phyloP scores from a whole-genome alignment of 2,329 filamentous ascomycete genomes.

The Venturia oleaginea region DNA sequence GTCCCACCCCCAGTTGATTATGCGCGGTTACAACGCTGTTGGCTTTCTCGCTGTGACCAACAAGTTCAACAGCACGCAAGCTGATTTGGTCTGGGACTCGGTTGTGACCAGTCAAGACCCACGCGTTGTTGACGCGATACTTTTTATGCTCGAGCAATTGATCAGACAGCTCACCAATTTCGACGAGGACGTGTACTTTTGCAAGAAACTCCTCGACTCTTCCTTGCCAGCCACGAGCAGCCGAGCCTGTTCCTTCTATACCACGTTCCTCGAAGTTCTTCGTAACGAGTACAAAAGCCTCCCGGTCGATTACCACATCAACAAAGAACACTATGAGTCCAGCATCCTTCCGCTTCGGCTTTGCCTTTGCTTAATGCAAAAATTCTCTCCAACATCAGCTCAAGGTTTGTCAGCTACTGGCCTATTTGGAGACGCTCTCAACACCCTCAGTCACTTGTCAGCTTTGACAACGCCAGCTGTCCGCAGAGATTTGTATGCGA shows the following conservation, averaged over 20 bases:
- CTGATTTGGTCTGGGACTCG: conserved; percentile 76
- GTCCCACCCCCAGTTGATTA: conserved; percentile 84
- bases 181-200: conserved; percentile 53
- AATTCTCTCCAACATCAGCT: not conserved
- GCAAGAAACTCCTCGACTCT: conserved; percentile 53
- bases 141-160: conserved; percentile 53
- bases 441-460: not conserved
- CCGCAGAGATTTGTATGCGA: not conserved
- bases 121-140: conserved; percentile 70
- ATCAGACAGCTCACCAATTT: conserved; percentile 39
- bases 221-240: conserved; percentile 18
- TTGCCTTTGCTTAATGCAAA: conserved; percentile 5
- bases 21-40: conserved; percentile 71
- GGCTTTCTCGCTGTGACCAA: conserved; percentile 76
- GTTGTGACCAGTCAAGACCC: conserved; percentile 75
- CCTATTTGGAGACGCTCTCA: not conserved
- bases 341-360: conserved; percentile 9
- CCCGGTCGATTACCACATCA: not conserved
- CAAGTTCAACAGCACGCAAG: conserved; percentile 61
- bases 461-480: not conserved
- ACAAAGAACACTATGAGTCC: conserved; percentile 4
- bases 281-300: not conserved
- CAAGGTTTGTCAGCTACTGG: not conserved
- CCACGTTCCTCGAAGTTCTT: not conserved
- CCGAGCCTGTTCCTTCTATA: conserved; percentile 7